Conservation (phyloP, 2,329 filamentous ascomycete species). For the Pseudogymnoascus sp. region DNA sequence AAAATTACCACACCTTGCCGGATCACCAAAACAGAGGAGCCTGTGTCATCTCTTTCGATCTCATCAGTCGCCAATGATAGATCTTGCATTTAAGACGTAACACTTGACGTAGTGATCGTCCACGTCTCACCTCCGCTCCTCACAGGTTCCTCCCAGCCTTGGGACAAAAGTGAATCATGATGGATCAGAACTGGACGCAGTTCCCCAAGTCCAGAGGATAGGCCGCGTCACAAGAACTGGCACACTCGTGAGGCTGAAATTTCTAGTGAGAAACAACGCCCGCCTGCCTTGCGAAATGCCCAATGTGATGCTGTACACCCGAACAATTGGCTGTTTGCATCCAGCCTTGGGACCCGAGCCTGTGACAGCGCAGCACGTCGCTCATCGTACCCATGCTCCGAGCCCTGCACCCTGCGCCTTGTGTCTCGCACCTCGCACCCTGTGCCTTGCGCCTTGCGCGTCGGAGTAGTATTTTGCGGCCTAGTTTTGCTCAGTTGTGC, state of each 20-base stretch:
- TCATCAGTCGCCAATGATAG: background rate
- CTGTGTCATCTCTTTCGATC: background rate
- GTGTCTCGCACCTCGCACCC: background rate
- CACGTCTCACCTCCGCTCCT: background rate
- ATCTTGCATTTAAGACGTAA: background rate
- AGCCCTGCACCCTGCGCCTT: background rate
- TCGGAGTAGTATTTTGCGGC: background rate
- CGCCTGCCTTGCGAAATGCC: background rate
- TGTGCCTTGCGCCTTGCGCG: background rate
- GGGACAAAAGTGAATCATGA: background rate
- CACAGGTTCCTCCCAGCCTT: background rate
- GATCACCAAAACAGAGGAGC: background rate
- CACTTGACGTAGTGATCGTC: background rate
- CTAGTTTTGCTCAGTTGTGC: background rate
- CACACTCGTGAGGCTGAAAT: background rate
- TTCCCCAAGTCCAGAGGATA: background rate
- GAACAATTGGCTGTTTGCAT: background rate
- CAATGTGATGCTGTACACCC: background rate
- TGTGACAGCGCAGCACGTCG: background rate
- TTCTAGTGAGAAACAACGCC: background rate
- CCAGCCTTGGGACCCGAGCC: background rate
- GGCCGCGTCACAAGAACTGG: background rate
- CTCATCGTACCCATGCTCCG: background rate
- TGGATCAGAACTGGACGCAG: background rate
- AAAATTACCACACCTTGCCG: background rate